Evolutionary conservation across 768 basidiomycete genomes (phyloP).

Genomic region (Infundibulicybe gibba): DNA sequence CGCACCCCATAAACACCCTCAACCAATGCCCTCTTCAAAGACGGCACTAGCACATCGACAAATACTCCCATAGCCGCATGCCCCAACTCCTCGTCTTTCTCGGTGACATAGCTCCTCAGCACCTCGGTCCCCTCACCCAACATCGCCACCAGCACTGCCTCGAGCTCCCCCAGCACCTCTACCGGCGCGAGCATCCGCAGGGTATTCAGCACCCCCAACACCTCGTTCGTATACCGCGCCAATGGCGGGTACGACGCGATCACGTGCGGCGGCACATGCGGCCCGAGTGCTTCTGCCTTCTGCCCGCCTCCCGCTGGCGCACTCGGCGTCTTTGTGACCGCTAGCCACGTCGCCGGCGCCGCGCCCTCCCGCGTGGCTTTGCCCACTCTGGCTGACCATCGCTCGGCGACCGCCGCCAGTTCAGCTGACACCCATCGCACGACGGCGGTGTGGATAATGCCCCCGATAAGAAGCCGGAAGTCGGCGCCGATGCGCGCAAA

Average conservation of each 20-base stretch:
- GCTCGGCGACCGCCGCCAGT: constrained; percentile 34
- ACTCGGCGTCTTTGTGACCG: constrained; percentile 21
- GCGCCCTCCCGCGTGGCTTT: constrained; percentile 8
- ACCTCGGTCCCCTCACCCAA: constrained; percentile 42
- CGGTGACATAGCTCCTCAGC: constrained; percentile 37
- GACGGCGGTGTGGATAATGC: constrained; percentile 67
- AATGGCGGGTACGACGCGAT: constrained; percentile 75
- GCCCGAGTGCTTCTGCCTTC: too few relatives aligned
- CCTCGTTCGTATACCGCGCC: constrained; percentile 67
- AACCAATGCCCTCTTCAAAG: constrained; percentile 61
- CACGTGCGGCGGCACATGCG: constrained; percentile 68
- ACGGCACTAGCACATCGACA: constrained; percentile 63
- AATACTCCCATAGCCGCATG: constrained; percentile 54
- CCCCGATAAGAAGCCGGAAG: constrained; percentile 67
- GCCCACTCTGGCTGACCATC: constrained; percentile 27
- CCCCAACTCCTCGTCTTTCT: not conserved
- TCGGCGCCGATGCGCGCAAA: constrained; percentile 92
- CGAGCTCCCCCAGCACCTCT: constrained; percentile 47
- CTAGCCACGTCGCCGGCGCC: constrained; percentile 50
- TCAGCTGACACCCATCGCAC: constrained; percentile 50
- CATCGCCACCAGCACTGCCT: constrained; percentile 44
- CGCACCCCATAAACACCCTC: constrained; percentile 68
- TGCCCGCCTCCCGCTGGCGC: too few relatives aligned
- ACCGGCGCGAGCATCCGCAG: constrained; percentile 79
- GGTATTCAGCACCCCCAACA: constrained; percentile 73